These are phyloP conservation scores for Trichoderma endophyticum DNA, from an alignment of 2,329 filamentous ascomycete genomes.

Conservation along the genomic window DNA sequence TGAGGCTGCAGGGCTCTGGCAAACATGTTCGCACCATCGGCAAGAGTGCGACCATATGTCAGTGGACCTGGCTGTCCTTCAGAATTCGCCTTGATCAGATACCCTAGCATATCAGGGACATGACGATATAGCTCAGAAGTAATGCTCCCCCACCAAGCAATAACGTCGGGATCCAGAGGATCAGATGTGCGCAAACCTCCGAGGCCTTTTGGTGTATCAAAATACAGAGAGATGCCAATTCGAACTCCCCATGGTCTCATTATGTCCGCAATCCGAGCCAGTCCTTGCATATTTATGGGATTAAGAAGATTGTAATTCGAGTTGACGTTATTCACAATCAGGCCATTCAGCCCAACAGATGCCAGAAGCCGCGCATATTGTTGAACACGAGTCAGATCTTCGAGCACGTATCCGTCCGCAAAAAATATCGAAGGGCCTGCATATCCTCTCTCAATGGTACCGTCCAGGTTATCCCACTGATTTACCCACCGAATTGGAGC, in stretches of 20 bases:
- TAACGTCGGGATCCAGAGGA: not conserved
- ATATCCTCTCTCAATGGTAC: not conserved
- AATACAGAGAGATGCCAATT: not conserved
- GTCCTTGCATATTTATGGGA: not conserved
- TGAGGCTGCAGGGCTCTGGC: not conserved
- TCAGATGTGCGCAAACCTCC: not conserved
- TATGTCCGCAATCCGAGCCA: not conserved
- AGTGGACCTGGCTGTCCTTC: not conserved
- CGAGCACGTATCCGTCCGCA: not conserved
- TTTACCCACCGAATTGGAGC: not conserved
- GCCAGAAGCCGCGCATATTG: not conserved
- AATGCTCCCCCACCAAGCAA: not conserved
- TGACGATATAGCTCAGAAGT: not conserved
- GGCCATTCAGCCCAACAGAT: not conserved
- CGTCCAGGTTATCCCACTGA: not conserved
- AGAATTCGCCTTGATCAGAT: not conserved
- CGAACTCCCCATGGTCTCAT: not conserved
- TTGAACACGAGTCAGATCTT: not conserved
- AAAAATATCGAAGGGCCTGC: not conserved
- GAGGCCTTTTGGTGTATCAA: not conserved
- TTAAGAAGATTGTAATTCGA: not conserved
- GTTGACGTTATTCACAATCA: not conserved
- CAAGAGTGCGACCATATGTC: not conserved
- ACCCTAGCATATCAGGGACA: not conserved
- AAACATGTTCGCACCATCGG: not conserved